Evolutionary conservation across 2,329 filamentous ascomycete genomes (phyloP), one percentile per base, ranked within the genome.

Genomic region (Daldinia sp.): DNA sequence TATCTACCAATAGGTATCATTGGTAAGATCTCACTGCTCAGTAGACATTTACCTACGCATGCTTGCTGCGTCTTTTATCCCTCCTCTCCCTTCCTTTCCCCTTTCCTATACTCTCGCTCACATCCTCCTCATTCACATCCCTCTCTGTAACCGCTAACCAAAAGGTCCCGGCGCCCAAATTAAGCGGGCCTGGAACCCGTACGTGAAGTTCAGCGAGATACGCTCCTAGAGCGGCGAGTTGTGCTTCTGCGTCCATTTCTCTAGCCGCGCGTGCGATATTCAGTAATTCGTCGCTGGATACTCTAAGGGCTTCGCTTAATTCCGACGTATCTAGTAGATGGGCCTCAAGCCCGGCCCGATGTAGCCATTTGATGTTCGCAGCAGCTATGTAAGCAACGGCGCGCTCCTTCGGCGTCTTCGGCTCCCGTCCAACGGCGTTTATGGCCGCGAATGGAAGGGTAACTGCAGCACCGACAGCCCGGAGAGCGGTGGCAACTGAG

Each of bases 331-430:
- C 76, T 3, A 80, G 49, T 19, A 82, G 30, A 5, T 65, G 69
- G 0, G 78, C 78, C 8, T 77, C 68, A 2, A 83, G 67, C 0
- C 80, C 78, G 3, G 81, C 72, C 15, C 69, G 66, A 13, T 72
- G 63, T 9, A 83, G 63, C 81, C 80, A 83, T 56, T 82, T 74
- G 43, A 71, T 69, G 51, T 82, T 82, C 0, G 79, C 80, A 0
- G 79, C 79, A 3, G 72, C 71, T 0, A 77, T 69, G 50, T 83
- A 83, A 0, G 77, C 77, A 3, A 73, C 71, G 0, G 79, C 80
- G 8, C 81, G 70, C 62, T 81, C 77, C 1, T 75, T 70, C 0
- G 80, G 76, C 0, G 80, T 80, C 66, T 75, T 75, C 0, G 81
- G 80, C 66, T 74, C 77, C 50, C 70, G 74, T 1, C 73, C 61